phyloP scores from a whole-genome alignment of 345 rosid genomes.

The Lepidium africanum region DNA sequence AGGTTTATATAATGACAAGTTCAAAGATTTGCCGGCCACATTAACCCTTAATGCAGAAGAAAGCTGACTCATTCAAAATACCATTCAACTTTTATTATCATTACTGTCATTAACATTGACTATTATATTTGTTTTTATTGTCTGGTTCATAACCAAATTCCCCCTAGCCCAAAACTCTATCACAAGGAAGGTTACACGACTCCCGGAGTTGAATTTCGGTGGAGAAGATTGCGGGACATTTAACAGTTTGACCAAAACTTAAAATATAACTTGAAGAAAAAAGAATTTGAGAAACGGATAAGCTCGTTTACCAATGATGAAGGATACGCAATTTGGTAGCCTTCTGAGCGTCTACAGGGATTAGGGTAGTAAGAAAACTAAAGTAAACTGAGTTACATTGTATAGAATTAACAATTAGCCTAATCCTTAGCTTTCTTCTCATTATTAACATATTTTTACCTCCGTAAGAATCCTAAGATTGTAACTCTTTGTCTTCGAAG shows the following conservation, averaged over 20 bases:
- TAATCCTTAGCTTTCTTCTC: neutral
- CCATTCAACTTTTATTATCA: neutral
- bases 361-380: slow-evolving; percentile 12
- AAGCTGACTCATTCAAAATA: slow-evolving; percentile 12
- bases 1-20: slow-evolving; percentile 9
- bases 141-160: too few relatives aligned
- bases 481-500: neutral
- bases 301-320: neutral
- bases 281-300: neutral
- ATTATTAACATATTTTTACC: neutral
- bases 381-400: slow-evolving; percentile 2
- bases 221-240: too few relatives aligned
- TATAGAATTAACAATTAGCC: neutral
- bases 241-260: neutral
- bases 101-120: too few relatives aligned
- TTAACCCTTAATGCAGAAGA: neutral
- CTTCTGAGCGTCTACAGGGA: neutral
- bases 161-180: too few relatives aligned
- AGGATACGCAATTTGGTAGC: neutral
- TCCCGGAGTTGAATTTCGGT: too few relatives aligned
- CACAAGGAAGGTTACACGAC: too few relatives aligned
- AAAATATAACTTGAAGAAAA: neutral
- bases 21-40: slow-evolving; percentile 28
- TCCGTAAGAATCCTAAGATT: neutral
- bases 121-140: too few relatives aligned